Percentiles rank a stretch among this genome's conserved stretches.
phyloP scores from a whole-genome alignment of 495 filamentous ascomycete genomes.

The Penicillium cosmopolitanum region DNA sequence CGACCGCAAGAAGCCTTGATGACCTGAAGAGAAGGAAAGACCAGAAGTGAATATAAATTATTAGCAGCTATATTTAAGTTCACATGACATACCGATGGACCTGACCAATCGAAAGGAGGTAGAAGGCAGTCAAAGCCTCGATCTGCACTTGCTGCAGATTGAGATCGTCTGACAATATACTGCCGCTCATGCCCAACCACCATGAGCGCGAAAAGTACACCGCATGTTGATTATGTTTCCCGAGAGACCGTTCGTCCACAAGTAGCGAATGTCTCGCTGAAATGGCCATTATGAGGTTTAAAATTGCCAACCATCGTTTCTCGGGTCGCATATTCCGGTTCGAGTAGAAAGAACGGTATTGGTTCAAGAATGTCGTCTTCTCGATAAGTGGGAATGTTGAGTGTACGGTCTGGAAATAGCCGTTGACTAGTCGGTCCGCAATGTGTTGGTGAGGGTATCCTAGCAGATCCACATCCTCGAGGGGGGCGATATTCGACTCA shows the following conservation, averaged over 20 bases:
- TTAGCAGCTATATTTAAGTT: not conserved
- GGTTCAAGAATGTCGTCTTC: conserved; percentile 43
- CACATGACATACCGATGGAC: conserved; percentile 55
- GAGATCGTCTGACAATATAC: conserved; percentile 53
- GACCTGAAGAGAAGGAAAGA: conserved; percentile 36
- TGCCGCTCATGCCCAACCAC: conserved; percentile 53
- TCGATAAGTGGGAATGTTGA: conserved; percentile 62
- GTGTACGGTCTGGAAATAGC: conserved; percentile 61
- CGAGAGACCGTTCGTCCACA: conserved; percentile 36
- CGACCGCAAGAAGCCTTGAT: conserved; percentile 62
- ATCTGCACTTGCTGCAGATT: conserved; percentile 63
- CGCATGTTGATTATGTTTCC: conserved; percentile 47
- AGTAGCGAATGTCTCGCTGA: conserved; percentile 54
- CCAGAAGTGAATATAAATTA: not conserved
- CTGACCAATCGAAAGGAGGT: conserved; percentile 60
- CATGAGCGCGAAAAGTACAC: conserved; percentile 64
- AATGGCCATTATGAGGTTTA: conserved; percentile 70
- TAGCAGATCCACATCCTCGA: conserved; percentile 48
- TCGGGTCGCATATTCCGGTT: conserved; percentile 39
- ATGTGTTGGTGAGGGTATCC: conserved; percentile 51
- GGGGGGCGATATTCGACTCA: conserved; percentile 46
- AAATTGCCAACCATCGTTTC: conserved; percentile 59
- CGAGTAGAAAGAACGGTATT: conserved; percentile 45
- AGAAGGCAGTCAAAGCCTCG: conserved; percentile 59
- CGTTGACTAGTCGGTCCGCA: conserved; percentile 56